Percentiles rank a stretch among this genome's conserved stretches.
These are phyloP conservation scores for Spinacia oleracea DNA, from an alignment of 179 eudicot species.

Conservation along the genomic window DNA sequence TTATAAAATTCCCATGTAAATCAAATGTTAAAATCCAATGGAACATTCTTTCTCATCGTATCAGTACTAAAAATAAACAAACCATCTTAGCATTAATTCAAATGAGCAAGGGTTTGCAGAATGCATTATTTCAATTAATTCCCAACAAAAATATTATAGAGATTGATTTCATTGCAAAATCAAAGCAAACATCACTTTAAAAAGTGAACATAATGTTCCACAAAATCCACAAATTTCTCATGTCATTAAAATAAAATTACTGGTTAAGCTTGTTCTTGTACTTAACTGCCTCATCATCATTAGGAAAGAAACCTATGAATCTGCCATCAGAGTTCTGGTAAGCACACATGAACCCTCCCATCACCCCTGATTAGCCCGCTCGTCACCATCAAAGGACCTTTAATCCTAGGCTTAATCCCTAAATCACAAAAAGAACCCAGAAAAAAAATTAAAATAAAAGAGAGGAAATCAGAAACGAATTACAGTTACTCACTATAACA, in stretches of 20 bases:
- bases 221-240: no score
- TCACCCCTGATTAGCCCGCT: slow-evolving; percentile 86
- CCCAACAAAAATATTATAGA: no score
- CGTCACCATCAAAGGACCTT: slow-evolving; percentile 96
- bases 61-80: neutral
- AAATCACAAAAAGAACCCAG: slow-evolving; percentile 23
- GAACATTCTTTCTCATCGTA: neutral
- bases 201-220: no score
- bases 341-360: slow-evolving; percentile 98
- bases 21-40: neutral
- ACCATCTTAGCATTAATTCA: neutral
- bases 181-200: no score
- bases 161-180: no score
- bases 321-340: slow-evolving; percentile 92
- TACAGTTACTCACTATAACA: no score
- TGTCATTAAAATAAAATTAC: no score
- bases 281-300: slow-evolving; percentile 84
- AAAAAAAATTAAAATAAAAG: neutral
- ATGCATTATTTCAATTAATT: no score
- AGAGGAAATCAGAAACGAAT: no score
- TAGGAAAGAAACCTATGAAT: slow-evolving; percentile 96
- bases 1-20: neutral
- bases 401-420: slow-evolving; percentile 87
- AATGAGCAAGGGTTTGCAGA: slow-evolving; percentile 8
- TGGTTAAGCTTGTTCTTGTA: no score